A percentile compares a stretch with the other conserved stretches of the same genome.
Conservation (phyloP, 768 basidiomycete species). For the Pleurotus pulmonarius region DNA sequence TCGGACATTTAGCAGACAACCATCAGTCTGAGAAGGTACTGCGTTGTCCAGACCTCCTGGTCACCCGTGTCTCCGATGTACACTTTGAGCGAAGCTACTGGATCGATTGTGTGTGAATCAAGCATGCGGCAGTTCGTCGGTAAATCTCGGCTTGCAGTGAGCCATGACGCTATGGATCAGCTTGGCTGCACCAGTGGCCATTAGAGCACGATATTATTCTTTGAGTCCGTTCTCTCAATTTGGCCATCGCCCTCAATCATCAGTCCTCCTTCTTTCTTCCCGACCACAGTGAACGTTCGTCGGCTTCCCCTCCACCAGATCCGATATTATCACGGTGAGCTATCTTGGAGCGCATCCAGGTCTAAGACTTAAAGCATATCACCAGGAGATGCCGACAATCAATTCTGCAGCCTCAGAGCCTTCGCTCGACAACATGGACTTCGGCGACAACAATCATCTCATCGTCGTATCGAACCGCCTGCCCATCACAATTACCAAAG, state of each 20-base stretch:
- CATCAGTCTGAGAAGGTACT: slow-evolving; percentile 3
- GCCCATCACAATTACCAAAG: slow-evolving; percentile 93
- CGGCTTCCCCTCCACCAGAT: not conserved
- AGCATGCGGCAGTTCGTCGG: not conserved
- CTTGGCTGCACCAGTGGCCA: too few relatives aligned
- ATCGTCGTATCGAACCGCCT: slow-evolving; percentile 96
- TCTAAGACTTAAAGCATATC: slow-evolving; percentile 7
- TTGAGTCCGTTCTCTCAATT: slow-evolving; percentile 24
- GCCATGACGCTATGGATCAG: too few relatives aligned
- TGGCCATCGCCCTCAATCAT: slow-evolving; percentile 15
- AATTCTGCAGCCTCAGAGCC: slow-evolving; percentile 22
- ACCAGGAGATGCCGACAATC: slow-evolving; percentile 15
- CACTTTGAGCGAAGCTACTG: not conserved
- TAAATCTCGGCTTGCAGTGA: not conserved
- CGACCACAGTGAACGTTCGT: slow-evolving; percentile 3
- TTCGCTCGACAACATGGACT: slow-evolving; percentile 37
- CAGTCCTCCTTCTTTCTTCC: not conserved
- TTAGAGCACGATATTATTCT: too few relatives aligned
- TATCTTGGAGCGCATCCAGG: not conserved
- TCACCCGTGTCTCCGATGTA: not conserved
- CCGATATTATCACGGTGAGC: slow-evolving; percentile 7
- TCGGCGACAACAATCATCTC: slow-evolving; percentile 61
- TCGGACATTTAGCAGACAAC: not conserved
- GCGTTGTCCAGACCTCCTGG: not conserved
- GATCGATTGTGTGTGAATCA: not conserved